Conservation (phyloP, 192 early-diverging fungal genomes). For the Jimgerdemannia flammicorona region DNA sequence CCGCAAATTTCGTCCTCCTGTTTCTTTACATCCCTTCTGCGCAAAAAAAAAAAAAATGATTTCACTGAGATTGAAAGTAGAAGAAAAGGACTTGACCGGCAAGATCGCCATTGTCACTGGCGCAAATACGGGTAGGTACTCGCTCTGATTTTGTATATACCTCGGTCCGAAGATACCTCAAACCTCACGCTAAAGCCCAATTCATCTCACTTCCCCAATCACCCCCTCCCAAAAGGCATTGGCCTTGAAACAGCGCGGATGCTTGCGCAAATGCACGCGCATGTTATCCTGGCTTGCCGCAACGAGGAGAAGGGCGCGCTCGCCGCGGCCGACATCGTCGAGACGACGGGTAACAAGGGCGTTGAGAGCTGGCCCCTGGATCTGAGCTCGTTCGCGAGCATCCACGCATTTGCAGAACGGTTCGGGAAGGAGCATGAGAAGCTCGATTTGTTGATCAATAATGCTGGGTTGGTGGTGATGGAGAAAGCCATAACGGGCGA, state of each 20-base stretch:
- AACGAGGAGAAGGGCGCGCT: slow-evolving; percentile 4
- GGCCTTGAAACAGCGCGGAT: slow-evolving; percentile 23
- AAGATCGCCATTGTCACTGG: slow-evolving; percentile 48
- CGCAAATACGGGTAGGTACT: slow-evolving; percentile 32
- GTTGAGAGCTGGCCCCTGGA: slow-evolving; percentile 3
- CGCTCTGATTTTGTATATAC: no score
- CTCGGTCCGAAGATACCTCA: no score
- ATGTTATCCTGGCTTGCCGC: slow-evolving; percentile 24
- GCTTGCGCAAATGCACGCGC: slow-evolving; percentile 13
- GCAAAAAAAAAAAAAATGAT: no score
- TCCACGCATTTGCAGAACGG: slow-evolving; percentile 26
- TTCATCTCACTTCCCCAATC: no score
- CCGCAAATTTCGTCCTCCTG: no score
- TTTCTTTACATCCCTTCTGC: no score
- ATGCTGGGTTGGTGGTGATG: slow-evolving; percentile 39
- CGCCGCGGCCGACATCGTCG: neutral
- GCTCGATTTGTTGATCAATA: slow-evolving; percentile 54
- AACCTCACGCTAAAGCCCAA: no score
- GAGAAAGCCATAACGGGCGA: neutral
- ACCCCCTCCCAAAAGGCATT: slow-evolving; percentile 9
- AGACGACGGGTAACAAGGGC: neutral
- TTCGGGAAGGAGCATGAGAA: slow-evolving; percentile 24
- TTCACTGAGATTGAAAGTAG: neutral
- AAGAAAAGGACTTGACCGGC: slow-evolving; percentile 19
- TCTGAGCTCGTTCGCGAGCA: slow-evolving; percentile 31